A percentile compares a stretch with the other conserved stretches of the same genome.
These are phyloP conservation scores for Magnusiomyces tetraspermus DNA, from an alignment of 1,139 yeast species.

Conservation along the genomic window DNA sequence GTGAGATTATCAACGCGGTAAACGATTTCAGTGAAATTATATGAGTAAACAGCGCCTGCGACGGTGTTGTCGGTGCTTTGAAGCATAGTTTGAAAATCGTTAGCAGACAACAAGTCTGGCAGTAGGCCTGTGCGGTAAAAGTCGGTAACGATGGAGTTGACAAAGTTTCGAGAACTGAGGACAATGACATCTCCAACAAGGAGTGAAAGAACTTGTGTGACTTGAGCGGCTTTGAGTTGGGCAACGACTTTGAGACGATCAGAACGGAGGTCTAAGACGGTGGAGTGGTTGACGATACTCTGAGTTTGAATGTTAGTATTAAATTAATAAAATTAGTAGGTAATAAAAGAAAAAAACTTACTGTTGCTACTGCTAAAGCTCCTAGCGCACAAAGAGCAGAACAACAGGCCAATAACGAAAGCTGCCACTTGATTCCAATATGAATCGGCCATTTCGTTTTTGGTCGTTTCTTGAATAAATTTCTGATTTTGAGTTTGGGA, in stretches of 20 bases:
- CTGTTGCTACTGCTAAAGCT: conserved; percentile 65
- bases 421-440: conserved; percentile 43
- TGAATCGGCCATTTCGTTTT: conserved; percentile 14
- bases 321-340: conserved; percentile 6
- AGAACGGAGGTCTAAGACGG: conserved; percentile 52
- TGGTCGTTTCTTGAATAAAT: not conserved
- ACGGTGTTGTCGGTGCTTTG: conserved; percentile 24
- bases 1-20: conserved; percentile 13
- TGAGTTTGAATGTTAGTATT: not conserved
- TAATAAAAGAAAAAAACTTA: conserved; percentile 16
- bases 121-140: conserved; percentile 16
- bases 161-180: conserved; percentile 23
- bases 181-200: conserved; percentile 49
- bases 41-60: conserved; percentile 21
- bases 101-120: conserved; percentile 12
- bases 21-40: conserved; percentile 12
- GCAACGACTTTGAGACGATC: conserved; percentile 71
- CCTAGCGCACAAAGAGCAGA: conserved; percentile 65
- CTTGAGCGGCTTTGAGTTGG: conserved; percentile 70
- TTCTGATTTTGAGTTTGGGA: not conserved
- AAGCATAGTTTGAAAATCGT: conserved; percentile 19
- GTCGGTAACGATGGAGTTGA: conserved; percentile 25
- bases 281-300: conserved; percentile 52
- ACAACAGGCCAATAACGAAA: conserved; percentile 60
- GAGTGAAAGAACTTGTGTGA: conserved; percentile 54